These are phyloP conservation scores for Dichotomocladium elegans DNA, from an alignment of 371 early-diverging fungal species.

Conservation along the genomic window DNA sequence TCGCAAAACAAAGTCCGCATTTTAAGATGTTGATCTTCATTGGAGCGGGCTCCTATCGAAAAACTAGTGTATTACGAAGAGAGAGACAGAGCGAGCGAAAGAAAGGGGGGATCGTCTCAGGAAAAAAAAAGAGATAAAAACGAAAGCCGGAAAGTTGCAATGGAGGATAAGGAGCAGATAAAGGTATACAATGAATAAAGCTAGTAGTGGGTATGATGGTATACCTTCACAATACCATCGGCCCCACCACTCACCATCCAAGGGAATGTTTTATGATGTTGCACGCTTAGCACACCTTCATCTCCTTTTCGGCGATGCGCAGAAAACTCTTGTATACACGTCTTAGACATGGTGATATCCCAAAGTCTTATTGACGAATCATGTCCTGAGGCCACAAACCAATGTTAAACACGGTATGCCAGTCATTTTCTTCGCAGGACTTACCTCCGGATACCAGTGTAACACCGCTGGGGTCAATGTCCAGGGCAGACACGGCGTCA, in stretches of 20 bases:
- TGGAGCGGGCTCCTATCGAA: not conserved
- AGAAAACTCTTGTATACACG: conserved; percentile 76
- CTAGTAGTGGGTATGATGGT: conserved; percentile 35
- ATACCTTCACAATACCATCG: conserved; percentile 67
- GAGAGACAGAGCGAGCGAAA: not conserved
- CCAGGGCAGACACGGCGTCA: conserved; percentile 67
- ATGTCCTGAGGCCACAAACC: conserved; percentile 52
- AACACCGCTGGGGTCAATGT: conserved; percentile 66
- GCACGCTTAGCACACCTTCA: conserved; percentile 72
- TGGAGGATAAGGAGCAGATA: not conserved
- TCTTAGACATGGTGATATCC: conserved; percentile 62
- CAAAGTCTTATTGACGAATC: conserved; percentile 80
- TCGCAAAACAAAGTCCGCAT: not conserved
- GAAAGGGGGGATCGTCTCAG: no score
- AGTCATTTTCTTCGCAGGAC: not conserved
- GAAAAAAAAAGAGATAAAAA: not conserved
- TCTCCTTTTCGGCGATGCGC: conserved; percentile 74
- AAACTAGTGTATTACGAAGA: not conserved
- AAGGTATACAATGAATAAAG: no score
- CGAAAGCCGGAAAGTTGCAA: not conserved
- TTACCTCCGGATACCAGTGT: conserved; percentile 73
- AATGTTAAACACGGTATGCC: not conserved
- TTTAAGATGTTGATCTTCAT: not conserved
- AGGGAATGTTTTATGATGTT: conserved; percentile 62
- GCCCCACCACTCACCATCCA: conserved; percentile 78